Conservation (phyloP, 1,284 basidiomycete genomes). For the Trichosporon asahii region DNA sequence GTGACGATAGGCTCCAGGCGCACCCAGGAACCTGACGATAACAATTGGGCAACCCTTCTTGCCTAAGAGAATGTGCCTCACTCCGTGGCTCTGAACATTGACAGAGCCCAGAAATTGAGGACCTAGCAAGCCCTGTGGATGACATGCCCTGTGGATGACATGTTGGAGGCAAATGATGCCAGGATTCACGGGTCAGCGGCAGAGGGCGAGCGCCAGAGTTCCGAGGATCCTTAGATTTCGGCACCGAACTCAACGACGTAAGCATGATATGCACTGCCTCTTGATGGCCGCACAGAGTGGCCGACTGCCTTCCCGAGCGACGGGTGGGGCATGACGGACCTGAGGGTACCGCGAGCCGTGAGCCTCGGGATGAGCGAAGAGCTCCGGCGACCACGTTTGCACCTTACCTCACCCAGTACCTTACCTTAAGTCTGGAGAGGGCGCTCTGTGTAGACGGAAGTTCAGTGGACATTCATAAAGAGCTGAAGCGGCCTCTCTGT, state of each 20-base stretch:
- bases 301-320: background rate
- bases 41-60: background rate
- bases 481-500: background rate
- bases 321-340: background rate
- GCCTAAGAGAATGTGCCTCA: background rate
- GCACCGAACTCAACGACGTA: background rate
- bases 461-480: background rate
- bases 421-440: background rate
- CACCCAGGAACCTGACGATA: background rate
- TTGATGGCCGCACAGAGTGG: background rate
- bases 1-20: background rate
- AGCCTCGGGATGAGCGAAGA: background rate
- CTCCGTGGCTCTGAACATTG: background rate
- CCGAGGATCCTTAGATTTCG: background rate
- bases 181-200: too few species aligned
- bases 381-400: background rate
- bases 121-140: background rate
- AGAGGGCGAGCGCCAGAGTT: background rate
- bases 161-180: background rate
- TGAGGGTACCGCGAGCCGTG: background rate
- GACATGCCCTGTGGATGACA: background rate
- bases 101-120: too few species aligned
- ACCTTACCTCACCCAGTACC: background rate
- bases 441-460: background rate
- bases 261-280: background rate